Base-by-base conservation (phyloP, 75 land plant genomes). In the Sequoia sempervirens region DNA sequence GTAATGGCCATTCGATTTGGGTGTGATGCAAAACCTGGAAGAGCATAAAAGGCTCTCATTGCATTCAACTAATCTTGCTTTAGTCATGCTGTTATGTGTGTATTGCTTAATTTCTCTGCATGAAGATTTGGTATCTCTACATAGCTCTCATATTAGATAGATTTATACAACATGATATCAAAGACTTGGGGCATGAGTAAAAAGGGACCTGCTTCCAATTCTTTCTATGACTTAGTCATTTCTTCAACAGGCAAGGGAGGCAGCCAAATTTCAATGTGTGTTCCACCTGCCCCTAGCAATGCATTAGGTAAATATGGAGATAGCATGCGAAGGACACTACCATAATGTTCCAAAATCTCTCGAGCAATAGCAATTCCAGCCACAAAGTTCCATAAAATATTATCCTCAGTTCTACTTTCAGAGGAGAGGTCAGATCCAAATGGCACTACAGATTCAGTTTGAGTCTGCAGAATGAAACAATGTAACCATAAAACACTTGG, bases 221-320 rank as follows among this genome's bases (percentile, higher is more conserved):
- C 73, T 70, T 6, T 13, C 30, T 32, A 30, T 32, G 73, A 30
- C 73, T 70, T 11, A 0, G 8, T 53, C 14, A 61, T 32, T 50
- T 9, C 58, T 50, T 80, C 58, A n/a, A 50, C 81, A 61, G 85
- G 64, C 20, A 85, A 72, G 38, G 68, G 40, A 40, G 99, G 99
- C 58, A 97, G 88, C 99, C 97, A 97, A 32, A 97, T 87, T 83
- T 97, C 96, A 74, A 94, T 45, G 40, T 91, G 94, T 17, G 97
- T 95, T 20, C 99, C 97, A 58, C 98, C 97, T 17, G 90, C 85
- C 79, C 96, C 99, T 50, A 89, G 81, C 75, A 89, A 89, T 13
- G 90, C 91, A 86, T 95, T 90, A 10, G 81, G 86, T 9, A 80
- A 80, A 46, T 90, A 86, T 14, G 99, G 99, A 26, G 99, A 97